Base-by-base conservation (phyloP, 2,329 filamentous ascomycete genomes). In the Aspergillus sp. region DNA sequence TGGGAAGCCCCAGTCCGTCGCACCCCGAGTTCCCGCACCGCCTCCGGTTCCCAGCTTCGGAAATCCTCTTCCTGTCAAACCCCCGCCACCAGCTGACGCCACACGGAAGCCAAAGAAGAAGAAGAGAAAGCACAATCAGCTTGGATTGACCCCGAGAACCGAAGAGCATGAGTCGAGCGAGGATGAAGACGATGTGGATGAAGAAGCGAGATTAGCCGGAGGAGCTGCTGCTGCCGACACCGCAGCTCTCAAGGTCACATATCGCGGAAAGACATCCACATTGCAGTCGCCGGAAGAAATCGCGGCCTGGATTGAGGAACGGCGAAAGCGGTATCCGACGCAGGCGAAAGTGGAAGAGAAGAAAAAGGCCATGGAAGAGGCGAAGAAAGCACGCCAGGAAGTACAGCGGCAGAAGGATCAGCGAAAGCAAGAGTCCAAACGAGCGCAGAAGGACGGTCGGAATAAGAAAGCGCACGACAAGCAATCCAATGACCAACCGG, bases 301-400 rank as follows among this genome's bases (percentile, higher is more conserved):
- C 58, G 84, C 86, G 23, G 85, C 86, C 6, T 98, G 92, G 87
- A 86, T 96, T 64, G 87, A 87, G 53, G 92, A 96, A 74, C 87
- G 94, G 61, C 89, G 84, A 71, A 89, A 86, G 65, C 88, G 89
- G 54, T 98, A 86, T 73, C 94, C 94, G 2, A 97, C 93, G 2
- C 86, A 86, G 73, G 86, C 86, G 61, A 87, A 90, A 58, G 82
- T 75, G 27, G 74, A 85, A 65, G 85, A 87, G 70, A 88, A 83
- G 72, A 85, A 86, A 70, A 86, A 85, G 71, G 85, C 84, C 66
- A 82, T 83, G 71, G 86, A 88, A 71, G 88, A 90, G 73, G 84
- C 86, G 49, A 88, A 84, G 64, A 70, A 71, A 44, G 73, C 72
- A n/a, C 73, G 73, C 27, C 69, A 73, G 8, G 74, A 75, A 50